Conservation (phyloP, 2,329 filamentous ascomycete genomes). For the Pyrenochaeta sp. region DNA sequence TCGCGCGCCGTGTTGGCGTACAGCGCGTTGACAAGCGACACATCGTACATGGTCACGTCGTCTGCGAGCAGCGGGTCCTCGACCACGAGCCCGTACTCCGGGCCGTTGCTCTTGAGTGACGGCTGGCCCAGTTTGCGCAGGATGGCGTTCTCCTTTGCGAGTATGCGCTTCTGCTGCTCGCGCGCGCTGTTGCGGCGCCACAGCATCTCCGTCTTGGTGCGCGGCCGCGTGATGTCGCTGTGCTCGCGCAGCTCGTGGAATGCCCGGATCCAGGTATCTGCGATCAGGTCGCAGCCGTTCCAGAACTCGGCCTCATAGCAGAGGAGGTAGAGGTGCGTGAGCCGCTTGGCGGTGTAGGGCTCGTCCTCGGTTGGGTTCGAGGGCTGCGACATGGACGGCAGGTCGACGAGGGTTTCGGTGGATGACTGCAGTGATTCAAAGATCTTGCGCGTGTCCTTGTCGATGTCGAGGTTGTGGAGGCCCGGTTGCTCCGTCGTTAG, state of each 20-base stretch:
- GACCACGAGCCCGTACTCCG: constrained; percentile 13
- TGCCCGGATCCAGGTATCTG: constrained; percentile 44
- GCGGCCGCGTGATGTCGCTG: background rate
- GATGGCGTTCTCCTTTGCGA: background rate
- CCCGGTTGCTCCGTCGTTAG: too few relatives aligned
- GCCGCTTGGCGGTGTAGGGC: constrained; percentile 25
- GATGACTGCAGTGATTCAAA: too few relatives aligned
- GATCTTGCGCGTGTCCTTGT: too few relatives aligned
- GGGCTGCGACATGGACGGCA: constrained; percentile 20
- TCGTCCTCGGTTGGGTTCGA: background rate
- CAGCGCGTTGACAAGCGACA: constrained; percentile 21
- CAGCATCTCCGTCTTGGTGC: background rate
- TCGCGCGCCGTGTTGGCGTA: constrained; percentile 25
- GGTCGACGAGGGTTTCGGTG: constrained; percentile 15
- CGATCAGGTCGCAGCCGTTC: constrained; percentile 38
- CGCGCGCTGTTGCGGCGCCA: constrained; percentile 29
- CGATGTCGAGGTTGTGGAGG: too few relatives aligned
- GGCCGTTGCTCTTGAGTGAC: background rate
- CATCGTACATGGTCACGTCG: constrained; percentile 22
- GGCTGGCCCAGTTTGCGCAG: background rate
- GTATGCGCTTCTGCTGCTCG: constrained; percentile 1
- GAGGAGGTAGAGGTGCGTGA: constrained; percentile 36
- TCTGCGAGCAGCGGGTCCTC: constrained; percentile 15
- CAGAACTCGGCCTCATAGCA: constrained; percentile 20
- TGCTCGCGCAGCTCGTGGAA: constrained; percentile 27